Evolutionary conservation across 2,329 filamentous ascomycete species (phyloP).

Genomic region (Coleophoma crateriformis): DNA sequence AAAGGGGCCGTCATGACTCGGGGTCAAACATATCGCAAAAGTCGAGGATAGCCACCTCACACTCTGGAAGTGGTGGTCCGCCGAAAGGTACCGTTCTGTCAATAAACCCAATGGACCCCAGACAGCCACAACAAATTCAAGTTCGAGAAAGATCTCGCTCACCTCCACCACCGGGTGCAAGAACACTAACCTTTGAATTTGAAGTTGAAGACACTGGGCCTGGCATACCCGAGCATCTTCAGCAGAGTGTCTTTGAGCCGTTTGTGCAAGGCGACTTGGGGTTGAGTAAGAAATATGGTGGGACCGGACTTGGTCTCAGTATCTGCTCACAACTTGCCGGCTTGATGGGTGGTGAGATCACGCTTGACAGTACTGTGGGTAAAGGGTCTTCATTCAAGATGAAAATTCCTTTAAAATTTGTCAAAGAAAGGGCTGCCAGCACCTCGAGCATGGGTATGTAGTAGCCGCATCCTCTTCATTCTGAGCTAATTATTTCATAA

Average conservation of each 20-base stretch:
- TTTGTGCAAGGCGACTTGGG: conserved; percentile 92
- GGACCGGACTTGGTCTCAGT: conserved; percentile 80
- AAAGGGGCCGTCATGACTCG: conserved; percentile 18
- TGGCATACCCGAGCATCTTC: conserved; percentile 73
- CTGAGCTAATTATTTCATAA: background rate
- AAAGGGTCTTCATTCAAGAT: conserved; percentile 78
- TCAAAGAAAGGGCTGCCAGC: conserved; percentile 53
- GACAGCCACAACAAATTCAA: conserved; percentile 23
- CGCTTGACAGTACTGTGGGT: conserved; percentile 64
- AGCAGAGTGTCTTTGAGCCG: conserved; percentile 83
- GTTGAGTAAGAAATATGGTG: conserved; percentile 83
- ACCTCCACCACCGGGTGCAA: conserved; percentile 55
- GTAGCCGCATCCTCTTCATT: background rate
- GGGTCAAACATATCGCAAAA: conserved; percentile 39
- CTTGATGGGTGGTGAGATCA: conserved; percentile 76
- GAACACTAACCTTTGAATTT: conserved; percentile 74
- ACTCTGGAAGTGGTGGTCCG: conserved; percentile 19
- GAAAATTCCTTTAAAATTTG: conserved; percentile 73
- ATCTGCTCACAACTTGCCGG: conserved; percentile 84
- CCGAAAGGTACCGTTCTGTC: conserved; percentile 46
- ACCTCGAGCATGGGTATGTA: conserved; percentile 15
- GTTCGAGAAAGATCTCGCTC: conserved; percentile 52
- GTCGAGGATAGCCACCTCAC: conserved; percentile 32
- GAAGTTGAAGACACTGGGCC: conserved; percentile 85
- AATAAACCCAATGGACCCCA: conserved; percentile 54